A percentile compares a stretch with the other conserved stretches of the same genome.
Evolutionary conservation across 1,139 yeast genomes (phyloP).

Genomic region (Diutina mesorugosa): DNA sequence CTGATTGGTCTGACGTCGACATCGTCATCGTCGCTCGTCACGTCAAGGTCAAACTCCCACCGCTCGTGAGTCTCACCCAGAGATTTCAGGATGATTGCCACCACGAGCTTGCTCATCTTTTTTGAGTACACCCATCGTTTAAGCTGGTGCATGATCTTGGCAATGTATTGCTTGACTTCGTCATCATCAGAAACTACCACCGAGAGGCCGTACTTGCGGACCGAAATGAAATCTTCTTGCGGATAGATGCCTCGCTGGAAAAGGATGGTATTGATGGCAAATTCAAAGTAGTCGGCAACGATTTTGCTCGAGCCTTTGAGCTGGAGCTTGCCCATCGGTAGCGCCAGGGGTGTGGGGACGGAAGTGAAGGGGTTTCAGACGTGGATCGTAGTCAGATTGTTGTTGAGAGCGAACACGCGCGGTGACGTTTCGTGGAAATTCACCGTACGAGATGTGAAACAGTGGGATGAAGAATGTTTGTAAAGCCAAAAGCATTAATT

Average conservation of each 20-base stretch:
- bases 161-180: conserved; percentile 61
- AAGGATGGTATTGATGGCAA: conserved; percentile 64
- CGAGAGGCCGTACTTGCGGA: conserved; percentile 70
- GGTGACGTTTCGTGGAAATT: too few relatives aligned
- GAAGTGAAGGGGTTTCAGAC: not conserved
- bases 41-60: conserved; percentile 72
- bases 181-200: conserved; percentile 64
- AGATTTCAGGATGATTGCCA: conserved; percentile 59
- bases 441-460: not conserved
- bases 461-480: too few relatives aligned
- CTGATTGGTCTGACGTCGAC: conserved; percentile 23
- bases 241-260: conserved; percentile 91
- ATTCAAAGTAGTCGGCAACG: conserved; percentile 78
- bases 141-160: conserved; percentile 59
- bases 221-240: conserved; percentile 71
- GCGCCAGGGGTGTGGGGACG: not conserved
- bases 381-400: too few relatives aligned
- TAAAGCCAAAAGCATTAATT: too few relatives aligned
- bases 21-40: conserved; percentile 7
- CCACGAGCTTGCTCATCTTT: conserved; percentile 53
- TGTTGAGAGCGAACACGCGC: too few relatives aligned
- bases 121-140: conserved; percentile 74
- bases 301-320: conserved; percentile 68
- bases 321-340: conserved; percentile 27
- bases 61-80: conserved; percentile 63